Percentiles rank a stretch among this genome's conserved stretches.
Conservation (phyloP, 2,329 filamentous ascomycete species). For the Drechmeria coniospora region DNA sequence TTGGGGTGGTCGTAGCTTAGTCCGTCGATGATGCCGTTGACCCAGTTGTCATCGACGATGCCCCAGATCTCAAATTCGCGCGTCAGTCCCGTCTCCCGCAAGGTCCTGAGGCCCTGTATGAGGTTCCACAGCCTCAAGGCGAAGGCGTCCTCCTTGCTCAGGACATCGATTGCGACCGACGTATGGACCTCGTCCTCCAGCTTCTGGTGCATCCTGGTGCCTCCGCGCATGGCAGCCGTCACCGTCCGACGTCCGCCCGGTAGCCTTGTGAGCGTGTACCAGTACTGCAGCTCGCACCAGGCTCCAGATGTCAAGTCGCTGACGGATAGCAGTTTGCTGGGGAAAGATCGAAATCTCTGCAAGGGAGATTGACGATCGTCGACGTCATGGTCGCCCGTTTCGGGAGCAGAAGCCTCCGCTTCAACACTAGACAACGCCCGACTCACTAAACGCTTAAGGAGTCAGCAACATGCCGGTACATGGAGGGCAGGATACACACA, state of each 20-base stretch:
- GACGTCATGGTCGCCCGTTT: background rate
- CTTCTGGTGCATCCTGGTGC: constrained; percentile 62
- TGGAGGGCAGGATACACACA: constrained; percentile 24
- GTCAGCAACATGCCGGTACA: constrained; percentile 13
- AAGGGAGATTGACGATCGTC: constrained; percentile 41
- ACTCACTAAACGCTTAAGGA: constrained; percentile 55
- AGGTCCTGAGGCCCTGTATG: constrained; percentile 65
- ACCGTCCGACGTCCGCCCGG: constrained; percentile 56
- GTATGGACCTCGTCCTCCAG: constrained; percentile 78
- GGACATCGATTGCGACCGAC: constrained; percentile 55
- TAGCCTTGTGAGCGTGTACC: constrained; percentile 63
- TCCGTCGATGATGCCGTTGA: constrained; percentile 84
- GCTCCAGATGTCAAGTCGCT: constrained; percentile 77
- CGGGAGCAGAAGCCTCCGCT: constrained; percentile 4
- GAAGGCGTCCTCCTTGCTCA: constrained; percentile 66
- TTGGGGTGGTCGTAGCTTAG: constrained; percentile 67
- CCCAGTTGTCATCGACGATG: constrained; percentile 60
- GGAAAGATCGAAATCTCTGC: constrained; percentile 61
- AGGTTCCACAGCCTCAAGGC: constrained; percentile 81
- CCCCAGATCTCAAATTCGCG: constrained; percentile 79
- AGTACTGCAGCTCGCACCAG: constrained; percentile 94
- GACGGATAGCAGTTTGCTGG: constrained; percentile 68
- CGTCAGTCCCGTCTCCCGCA: constrained; percentile 56
- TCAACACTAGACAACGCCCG: constrained; percentile 18
- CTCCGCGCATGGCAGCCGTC: constrained; percentile 73